A percentile compares a stretch with the other conserved stretches of the same genome.
These are phyloP conservation scores for Batkoa obscura DNA, from an alignment of 371 early-diverging fungal species.

Conservation along the genomic window DNA sequence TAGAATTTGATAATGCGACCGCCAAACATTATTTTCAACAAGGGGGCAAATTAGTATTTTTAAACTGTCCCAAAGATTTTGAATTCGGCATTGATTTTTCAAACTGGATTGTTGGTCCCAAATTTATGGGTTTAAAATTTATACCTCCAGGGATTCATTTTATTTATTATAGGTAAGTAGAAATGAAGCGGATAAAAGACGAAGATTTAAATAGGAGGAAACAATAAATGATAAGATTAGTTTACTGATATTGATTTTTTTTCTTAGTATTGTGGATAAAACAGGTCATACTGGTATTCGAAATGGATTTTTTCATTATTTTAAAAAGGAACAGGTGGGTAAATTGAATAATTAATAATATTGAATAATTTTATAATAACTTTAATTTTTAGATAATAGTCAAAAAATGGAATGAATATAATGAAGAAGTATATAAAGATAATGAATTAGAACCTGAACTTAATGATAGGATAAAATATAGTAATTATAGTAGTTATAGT, in stretches of 20 bases:
- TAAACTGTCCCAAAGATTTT: conserved; percentile 47
- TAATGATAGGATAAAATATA: conserved; percentile 19
- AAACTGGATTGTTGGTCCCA: conserved; percentile 77
- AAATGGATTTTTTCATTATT: conserved; percentile 55
- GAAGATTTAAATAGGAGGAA: no score
- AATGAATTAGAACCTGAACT: conserved; percentile 24
- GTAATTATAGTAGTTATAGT: conserved; percentile 12
- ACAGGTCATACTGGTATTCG: conserved; percentile 38
- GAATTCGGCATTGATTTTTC: conserved; percentile 78
- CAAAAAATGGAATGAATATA: conserved; percentile 38
- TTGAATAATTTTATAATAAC: no score
- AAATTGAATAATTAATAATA: neutral
- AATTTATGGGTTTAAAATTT: conserved; percentile 79
- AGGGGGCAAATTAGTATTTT: conserved; percentile 57
- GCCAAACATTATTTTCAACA: conserved; percentile 24
- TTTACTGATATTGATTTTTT: neutral
- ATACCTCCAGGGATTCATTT: conserved; percentile 91
- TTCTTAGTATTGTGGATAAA: conserved; percentile 22
- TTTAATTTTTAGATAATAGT: conserved; percentile 35
- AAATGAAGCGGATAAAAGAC: no score
- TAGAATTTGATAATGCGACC: no score
- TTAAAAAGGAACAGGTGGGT: conserved; percentile 38
- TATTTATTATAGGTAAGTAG: conserved; percentile 54
- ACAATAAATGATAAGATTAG: no score
- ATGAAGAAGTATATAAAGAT: conserved; percentile 31